Conservation (phyloP, 2,329 filamentous ascomycete species). For the Amylocarpus encephaloides region DNA sequence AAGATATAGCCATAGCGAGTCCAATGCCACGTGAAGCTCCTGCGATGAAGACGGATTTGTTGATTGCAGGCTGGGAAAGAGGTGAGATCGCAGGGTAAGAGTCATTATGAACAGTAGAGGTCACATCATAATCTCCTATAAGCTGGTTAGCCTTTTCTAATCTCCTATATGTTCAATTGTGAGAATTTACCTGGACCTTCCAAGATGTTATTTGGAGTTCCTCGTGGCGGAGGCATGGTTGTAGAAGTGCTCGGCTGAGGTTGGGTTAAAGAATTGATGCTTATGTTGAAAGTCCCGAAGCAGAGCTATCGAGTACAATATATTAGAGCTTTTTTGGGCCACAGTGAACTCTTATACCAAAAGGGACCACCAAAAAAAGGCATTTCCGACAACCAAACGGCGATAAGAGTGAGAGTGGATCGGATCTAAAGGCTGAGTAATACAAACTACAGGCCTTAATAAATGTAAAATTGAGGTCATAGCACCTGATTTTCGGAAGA, state of each 20-base stretch:
- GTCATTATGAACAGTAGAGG: constrained; percentile 33
- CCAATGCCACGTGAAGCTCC: constrained; percentile 52
- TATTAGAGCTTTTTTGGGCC: too few relatives aligned
- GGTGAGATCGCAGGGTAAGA: constrained; percentile 48
- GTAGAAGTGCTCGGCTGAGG: neutral
- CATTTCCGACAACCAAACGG: neutral
- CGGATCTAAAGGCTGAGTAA: neutral
- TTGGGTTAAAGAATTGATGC: neutral
- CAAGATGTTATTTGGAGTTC: too few relatives aligned
- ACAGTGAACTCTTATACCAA: too few relatives aligned
- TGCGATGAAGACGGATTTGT: constrained; percentile 43
- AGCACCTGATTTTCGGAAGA: too few relatives aligned
- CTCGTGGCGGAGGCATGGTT: neutral
- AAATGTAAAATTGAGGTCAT: too few relatives aligned
- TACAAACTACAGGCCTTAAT: too few relatives aligned
- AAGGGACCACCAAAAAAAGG: too few relatives aligned
- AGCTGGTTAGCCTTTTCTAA: neutral
- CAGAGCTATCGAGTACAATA: too few relatives aligned
- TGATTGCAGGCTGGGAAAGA: constrained; percentile 32
- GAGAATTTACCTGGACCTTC: constrained; percentile 1
- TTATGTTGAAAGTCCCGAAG: too few relatives aligned
- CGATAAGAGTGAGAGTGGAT: too few relatives aligned
- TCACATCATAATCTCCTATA: constrained; percentile 19
- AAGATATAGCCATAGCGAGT: constrained; percentile 46
- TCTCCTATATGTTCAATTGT: neutral